Evolutionary conservation across 2,329 filamentous ascomycete genomes (phyloP).

Genomic region (Fusarium coicis): DNA sequence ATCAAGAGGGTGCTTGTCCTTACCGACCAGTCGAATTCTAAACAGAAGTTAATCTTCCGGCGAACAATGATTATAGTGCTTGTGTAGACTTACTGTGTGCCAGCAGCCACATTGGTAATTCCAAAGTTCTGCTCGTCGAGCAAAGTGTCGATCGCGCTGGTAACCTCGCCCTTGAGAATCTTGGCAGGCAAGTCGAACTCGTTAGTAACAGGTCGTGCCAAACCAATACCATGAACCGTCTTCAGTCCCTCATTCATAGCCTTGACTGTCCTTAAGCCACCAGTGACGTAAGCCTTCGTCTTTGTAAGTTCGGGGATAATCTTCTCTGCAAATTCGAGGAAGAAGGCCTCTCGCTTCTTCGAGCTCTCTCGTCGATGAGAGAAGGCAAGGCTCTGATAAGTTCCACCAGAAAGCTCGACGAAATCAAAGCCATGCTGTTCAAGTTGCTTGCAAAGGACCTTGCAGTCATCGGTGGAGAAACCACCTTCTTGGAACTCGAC

Average conservation of each 20-base stretch:
- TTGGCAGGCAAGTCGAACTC: constrained; percentile 44
- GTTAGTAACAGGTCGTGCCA: constrained; percentile 53
- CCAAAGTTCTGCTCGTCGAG: constrained; percentile 64
- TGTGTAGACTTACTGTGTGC: constrained; percentile 45
- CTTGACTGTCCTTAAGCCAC: constrained; percentile 63
- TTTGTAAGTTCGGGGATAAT: constrained; percentile 58
- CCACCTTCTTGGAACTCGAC: constrained; percentile 67
- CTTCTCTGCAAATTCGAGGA: constrained; percentile 68
- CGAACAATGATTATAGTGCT: accelerated
- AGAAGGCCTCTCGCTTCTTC: constrained; percentile 67
- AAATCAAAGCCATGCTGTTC: constrained; percentile 64
- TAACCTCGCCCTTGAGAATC: constrained; percentile 46
- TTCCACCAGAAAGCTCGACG: constrained; percentile 70
- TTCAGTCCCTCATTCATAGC: constrained; percentile 69
- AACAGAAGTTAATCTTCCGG: background rate
- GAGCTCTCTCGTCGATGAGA: constrained; percentile 64
- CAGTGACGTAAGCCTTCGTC: constrained; percentile 69
- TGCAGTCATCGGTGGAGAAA: constrained; percentile 62
- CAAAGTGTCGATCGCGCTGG: constrained; percentile 59
- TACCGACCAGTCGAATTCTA: constrained; percentile 48
- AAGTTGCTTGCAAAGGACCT: constrained; percentile 57
- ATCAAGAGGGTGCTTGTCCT: constrained; percentile 67
- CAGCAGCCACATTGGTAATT: constrained; percentile 43
- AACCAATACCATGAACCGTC: constrained; percentile 68
- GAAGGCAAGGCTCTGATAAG: constrained; percentile 66